Conservation (phyloP, 2,329 filamentous ascomycete genomes). For the Trematosphaeria pertusa region DNA sequence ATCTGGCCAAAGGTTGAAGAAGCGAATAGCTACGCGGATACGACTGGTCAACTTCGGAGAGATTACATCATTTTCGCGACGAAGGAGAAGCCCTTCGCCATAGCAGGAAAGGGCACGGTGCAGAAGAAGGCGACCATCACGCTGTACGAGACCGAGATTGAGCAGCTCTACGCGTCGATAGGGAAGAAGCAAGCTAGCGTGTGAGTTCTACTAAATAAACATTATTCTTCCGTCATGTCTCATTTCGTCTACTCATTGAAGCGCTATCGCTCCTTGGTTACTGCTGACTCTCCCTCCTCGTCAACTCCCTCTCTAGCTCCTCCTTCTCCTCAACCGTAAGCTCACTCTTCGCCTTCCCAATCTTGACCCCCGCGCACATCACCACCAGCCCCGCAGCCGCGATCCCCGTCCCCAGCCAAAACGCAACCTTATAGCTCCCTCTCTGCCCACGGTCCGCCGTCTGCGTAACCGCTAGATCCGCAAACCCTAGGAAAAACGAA, state of each 20-base stretch:
- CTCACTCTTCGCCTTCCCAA: conserved; percentile 46
- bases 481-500: conserved; percentile 44
- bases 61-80: conserved; percentile 54
- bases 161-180: background rate
- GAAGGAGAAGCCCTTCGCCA: conserved; percentile 53
- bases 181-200: background rate
- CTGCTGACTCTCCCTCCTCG: conserved; percentile 18
- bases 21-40: conserved; percentile 52
- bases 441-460: conserved; percentile 37
- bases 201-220: too few species aligned
- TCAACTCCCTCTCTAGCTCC: conserved; percentile 40
- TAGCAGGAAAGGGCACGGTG: conserved; percentile 56
- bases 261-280: too few species aligned
- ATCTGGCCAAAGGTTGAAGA: conserved; percentile 52
- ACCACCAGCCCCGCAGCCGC: conserved; percentile 38
- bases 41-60: conserved; percentile 53
- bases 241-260: too few species aligned
- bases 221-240: too few species aligned
- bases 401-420: conserved; percentile 44
- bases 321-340: conserved; percentile 41
- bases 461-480: conserved; percentile 44
- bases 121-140: conserved; percentile 49
- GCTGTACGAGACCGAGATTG: background rate
- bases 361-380: conserved; percentile 46
- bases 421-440: conserved; percentile 46